A percentile compares a stretch with the other conserved stretches of the same genome.
phyloP scores from a whole-genome alignment of 2,329 filamentous ascomycete species.

The Fusarium protoensiforme region DNA sequence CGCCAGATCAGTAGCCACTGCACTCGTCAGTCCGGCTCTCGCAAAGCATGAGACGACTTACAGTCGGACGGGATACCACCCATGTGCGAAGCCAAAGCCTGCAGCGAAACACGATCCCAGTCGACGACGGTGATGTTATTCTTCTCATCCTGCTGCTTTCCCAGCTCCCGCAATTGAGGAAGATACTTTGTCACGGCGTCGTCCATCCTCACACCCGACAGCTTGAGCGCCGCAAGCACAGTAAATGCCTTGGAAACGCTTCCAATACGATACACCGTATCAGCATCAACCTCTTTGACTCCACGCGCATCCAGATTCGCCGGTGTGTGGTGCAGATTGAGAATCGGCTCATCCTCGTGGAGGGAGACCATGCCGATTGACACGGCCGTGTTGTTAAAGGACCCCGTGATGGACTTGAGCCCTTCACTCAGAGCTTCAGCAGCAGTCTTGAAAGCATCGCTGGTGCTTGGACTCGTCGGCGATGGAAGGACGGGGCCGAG shows the following conservation, averaged over 20 bases:
- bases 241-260: slow-evolving; percentile 14
- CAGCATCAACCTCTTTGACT: background rate
- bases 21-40: background rate
- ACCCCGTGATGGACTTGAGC: background rate
- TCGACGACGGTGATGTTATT: background rate
- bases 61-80: slow-evolving; percentile 10
- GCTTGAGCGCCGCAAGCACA: background rate
- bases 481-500: slow-evolving; percentile 10
- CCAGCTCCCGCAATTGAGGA: slow-evolving; percentile 2
- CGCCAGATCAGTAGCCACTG: slow-evolving; percentile 10
- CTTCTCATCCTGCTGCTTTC: background rate
- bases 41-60: background rate
- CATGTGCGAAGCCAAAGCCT: slow-evolving; percentile 12
- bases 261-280: slow-evolving; percentile 12
- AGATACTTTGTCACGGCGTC: slow-evolving; percentile 19
- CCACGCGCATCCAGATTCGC: slow-evolving; percentile 4
- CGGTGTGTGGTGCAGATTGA: slow-evolving; percentile 8
- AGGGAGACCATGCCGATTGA: slow-evolving; percentile 4
- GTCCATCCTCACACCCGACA: background rate
- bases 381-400: slow-evolving; percentile 1
- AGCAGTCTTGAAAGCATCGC: background rate
- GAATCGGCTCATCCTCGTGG: background rate
- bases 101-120: background rate
- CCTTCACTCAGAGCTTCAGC: background rate
- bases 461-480: background rate